A percentile compares a stretch with the other conserved stretches of the same genome.
Evolutionary conservation across 2,329 filamentous ascomycete genomes (phyloP).

Genomic region (Amesomyces nigricolor): DNA sequence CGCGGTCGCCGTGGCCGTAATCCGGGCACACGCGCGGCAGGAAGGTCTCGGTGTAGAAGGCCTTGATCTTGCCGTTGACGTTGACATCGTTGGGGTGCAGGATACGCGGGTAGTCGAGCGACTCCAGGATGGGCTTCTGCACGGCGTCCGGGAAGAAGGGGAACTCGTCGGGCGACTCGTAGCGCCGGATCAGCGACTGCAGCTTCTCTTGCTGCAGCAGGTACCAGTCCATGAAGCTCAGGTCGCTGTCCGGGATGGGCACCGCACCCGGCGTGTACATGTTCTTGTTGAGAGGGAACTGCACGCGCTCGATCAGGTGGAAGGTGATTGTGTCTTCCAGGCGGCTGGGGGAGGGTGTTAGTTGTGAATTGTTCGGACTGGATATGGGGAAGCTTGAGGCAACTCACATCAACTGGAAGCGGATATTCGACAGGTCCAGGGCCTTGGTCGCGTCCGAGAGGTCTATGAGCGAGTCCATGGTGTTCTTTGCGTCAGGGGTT

Average conservation of each 20-base stretch:
- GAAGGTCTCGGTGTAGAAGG: slow-evolving; percentile 75
- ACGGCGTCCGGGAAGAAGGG: slow-evolving; percentile 88
- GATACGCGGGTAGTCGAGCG: slow-evolving; percentile 81
- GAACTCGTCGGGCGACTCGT: slow-evolving; percentile 93
- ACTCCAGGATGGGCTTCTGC: slow-evolving; percentile 75
- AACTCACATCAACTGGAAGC: slow-evolving; percentile 83
- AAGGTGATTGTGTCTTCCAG: slow-evolving; percentile 97
- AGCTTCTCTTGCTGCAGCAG: slow-evolving; percentile 83
- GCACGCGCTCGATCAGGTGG: slow-evolving; percentile 93
- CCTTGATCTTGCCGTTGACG: slow-evolving; percentile 81
- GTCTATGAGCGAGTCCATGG: slow-evolving; percentile 88
- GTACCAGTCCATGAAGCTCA: slow-evolving; percentile 93
- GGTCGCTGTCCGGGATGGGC: slow-evolving; percentile 62
- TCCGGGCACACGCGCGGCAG: slow-evolving; percentile 78
- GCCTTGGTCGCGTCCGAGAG: slow-evolving; percentile 79
- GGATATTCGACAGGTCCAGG: slow-evolving; percentile 84
- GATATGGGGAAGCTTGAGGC: neutral
- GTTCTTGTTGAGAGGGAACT: slow-evolving; percentile 85
- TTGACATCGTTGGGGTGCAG: slow-evolving; percentile 85
- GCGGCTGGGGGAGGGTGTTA: slow-evolving; percentile 52
- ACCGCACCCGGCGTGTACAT: slow-evolving; percentile 83
- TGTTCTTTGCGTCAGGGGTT: neutral
- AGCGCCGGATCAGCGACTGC: slow-evolving; percentile 89
- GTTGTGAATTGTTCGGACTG: neutral
- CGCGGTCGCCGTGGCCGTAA: slow-evolving; percentile 69